Evolutionary conservation across 768 basidiomycete species (phyloP), one percentile per base, ranked within the genome.

Genomic region (Boletus subparvulus): DNA sequence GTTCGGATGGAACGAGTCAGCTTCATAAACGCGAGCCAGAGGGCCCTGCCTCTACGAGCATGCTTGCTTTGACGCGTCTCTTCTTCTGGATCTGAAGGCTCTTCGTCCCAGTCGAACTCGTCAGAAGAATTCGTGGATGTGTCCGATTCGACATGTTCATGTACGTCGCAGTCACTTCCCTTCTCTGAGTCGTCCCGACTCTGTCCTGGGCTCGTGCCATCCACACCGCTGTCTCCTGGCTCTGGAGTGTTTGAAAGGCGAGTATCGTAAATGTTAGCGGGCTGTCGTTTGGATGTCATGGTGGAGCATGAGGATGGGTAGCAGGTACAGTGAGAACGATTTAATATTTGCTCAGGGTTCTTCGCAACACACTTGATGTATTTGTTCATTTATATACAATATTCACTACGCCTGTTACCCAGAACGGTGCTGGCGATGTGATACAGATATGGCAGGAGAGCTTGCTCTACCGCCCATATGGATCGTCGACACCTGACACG

Each of bases 61-160:
- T 83, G 82, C 28, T 65, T 60, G 48, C 69, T 64, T 12, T 65
- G 63, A 41, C 42, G 58, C 4, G 50, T 54, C 33, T 60, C 69
- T 47, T 64, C 57, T 35, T 67, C 71, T 24, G 79, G 78, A 17
- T 17, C 39, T 39, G 69, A 60, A 43, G 55, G 53, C 14, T 85
- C 84, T 50, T 84, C 80, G 52, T 88, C 85, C 87, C 87, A 88
- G 74, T 89, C 79, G 61, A 91, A 89, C 62, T 89, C 85, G 65
- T 88, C 87, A 11, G 80, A 81, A 4, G 82, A 78, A 61, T 84
- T 81, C 13, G 86, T 86, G 28, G 75, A 78, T n/a, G 82, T 64
- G 35, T 72, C 70, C 17, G 72, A 67, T 17, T 69, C 70, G 19
- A 58, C 61, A 28, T 58, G 51, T 0, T 48, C 53, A 21, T 54